Evolutionary conservation across 805 yeast genomes (phyloP), one percentile per base, ranked within the genome.

Genomic region (Maudiozyma pseudohumilis): DNA sequence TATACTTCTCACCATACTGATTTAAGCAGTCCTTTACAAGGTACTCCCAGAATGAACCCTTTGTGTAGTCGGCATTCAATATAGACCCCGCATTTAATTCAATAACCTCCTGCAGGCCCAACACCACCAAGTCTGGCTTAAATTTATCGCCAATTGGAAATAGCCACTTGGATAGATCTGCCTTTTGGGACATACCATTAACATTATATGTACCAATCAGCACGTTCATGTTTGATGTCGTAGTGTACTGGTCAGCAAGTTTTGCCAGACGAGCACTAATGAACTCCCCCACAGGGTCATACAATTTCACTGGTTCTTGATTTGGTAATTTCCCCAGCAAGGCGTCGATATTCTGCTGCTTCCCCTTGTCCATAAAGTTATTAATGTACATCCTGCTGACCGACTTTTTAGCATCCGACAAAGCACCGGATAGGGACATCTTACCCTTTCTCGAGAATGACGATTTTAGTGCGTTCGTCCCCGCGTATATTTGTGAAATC

Each of bases 381-480:
- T 92, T 92, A 56, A 89, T 88, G 56, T 92, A 92, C 74, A 92
- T 77, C 59, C 99, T 70, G 31, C 94, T 80, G 5, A 92, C 95
- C 0, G 96, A 84, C 59, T 92, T 92, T 2, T 96, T 87, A 4
- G 94, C 96, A 63, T 92, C 99, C 0, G 95, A 82, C 12, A 92
- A 62, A 0, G 96, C 95, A 21, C 97, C 96, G 0, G 97, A 96
- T 38, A 92, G 63, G 34, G 89, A 86, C 96, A 88, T 87, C 53
- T 88, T 89, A 11, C 98, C 98, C 23, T 83, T 79, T 53, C 99
- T 72, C 3, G 96, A 83, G 55, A 80, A 92, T 3, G 96, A 85
- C 0, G 96, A 84, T 59, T 92, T 92, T 44, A 92, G 67, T 1
- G 99, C 99, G 42, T 94, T 94, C 0, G 99, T 92, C 10, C 98